Base-by-base conservation (phyloP, 2,329 filamentous ascomycete species). In the Ustilaginoidea virens region DNA sequence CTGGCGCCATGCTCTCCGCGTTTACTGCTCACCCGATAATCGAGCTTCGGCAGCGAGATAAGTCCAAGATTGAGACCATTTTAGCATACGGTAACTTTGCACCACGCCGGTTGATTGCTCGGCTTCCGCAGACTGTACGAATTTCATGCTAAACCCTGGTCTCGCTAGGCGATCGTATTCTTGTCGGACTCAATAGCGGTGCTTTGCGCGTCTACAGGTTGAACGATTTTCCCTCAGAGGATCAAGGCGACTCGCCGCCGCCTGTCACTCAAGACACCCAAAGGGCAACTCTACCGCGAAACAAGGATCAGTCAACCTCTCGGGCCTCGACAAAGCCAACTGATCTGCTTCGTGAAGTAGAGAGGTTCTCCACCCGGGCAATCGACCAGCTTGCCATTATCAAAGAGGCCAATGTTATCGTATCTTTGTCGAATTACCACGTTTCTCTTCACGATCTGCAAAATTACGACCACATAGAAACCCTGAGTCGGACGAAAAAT, bases 11-110 rank as follows among this genome's bases (percentile, higher is more conserved):
- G 90, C 78, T 98, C 58, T 92, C 87, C 58, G 90, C 90, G 51
- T 98, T 98, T 60, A 92, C 80, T 44, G 86, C 90, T 61, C 80
- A 82, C 49, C 81, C 86, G 39, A 87, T 98, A 53, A 80, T 96
- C 66, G 90, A 98, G 80, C 79, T 98, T 47, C 86, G 80, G 61
- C 75, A 76, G 55, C 78, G 82, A 55, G 87, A 96, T 71, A 94
- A 92, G 64, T 92, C 82, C 40, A 90, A 80, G 64, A 93, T 98
- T 57, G 90, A 98, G 59, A 90, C 82, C 28, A 82, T 98, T 41
- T 68, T 96, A 27, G 82, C 87, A 36, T 82, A 93, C 56, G 85
- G 80, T 82, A 65, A 33, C 23, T 12, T 15, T 12, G 19, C 15
- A 10, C 4, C n/a, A n/a, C n/a, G n/a, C n/a, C n/a, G n/a, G n/a